A percentile compares a stretch with the other conserved stretches of the same genome.
These are phyloP conservation scores for Tetrahymena thermophila DNA, from an alignment of 73 alveolate genomes.

Conservation along the genomic window DNA sequence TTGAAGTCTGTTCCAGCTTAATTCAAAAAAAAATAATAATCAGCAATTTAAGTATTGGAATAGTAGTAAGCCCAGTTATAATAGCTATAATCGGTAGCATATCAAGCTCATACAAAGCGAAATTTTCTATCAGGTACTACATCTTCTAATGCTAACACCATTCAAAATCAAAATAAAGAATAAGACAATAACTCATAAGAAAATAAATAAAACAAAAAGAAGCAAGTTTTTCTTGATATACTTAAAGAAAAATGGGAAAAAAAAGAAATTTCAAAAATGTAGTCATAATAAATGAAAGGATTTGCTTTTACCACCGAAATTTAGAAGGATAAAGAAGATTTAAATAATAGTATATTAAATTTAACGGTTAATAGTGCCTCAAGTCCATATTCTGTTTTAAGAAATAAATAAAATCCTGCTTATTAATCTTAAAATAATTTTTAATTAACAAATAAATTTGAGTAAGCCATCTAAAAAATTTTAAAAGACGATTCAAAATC, in stretches of 20 bases:
- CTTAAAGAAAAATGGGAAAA: not conserved
- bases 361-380: not conserved
- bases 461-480: not conserved
- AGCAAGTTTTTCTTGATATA: not conserved
- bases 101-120: not conserved
- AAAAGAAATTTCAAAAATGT: not conserved
- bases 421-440: not conserved
- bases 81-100: not conserved
- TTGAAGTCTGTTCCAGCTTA: not conserved
- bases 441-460: not conserved
- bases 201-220: not conserved
- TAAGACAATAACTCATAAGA: not conserved
- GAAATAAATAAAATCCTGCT: not conserved
- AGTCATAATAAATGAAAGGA: not conserved
- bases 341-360: not conserved
- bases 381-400: not conserved
- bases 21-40: not conserved
- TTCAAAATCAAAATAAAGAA: not conserved
- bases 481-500: not conserved
- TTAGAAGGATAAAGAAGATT: not conserved
- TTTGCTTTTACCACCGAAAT: not conserved
- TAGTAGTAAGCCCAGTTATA: not conserved
- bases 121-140: not conserved
- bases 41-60: not conserved
- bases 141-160: not conserved